These are phyloP conservation scores for Cryptosporidium andersoni DNA, from an alignment of 169 alveolate genomes.

Conservation along the genomic window DNA sequence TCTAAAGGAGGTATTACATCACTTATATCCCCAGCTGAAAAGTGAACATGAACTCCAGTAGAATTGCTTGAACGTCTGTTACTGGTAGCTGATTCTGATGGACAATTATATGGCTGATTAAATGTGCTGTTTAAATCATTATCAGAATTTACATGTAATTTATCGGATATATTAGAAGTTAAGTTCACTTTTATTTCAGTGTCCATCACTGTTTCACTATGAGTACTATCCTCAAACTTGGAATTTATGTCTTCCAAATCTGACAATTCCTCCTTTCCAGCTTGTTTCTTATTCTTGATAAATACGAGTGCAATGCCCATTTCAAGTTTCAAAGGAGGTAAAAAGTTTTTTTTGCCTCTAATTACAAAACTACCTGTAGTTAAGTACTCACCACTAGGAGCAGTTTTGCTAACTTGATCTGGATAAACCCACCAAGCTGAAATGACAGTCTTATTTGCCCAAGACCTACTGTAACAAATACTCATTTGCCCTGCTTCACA, in stretches of 20 bases:
- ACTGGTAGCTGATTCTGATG: background rate
- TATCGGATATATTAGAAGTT: slow-evolving; percentile 14
- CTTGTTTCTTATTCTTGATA: slow-evolving; percentile 47
- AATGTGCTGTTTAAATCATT: slow-evolving; percentile 29
- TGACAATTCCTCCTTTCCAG: background rate
- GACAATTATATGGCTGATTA: background rate
- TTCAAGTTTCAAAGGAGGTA: slow-evolving; percentile 90
- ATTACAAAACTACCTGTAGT: slow-evolving; percentile 94
- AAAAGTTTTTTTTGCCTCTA: slow-evolving; percentile 93
- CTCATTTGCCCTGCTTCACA: slow-evolving; percentile 87
- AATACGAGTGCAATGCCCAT: slow-evolving; percentile 90
- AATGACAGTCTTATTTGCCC: slow-evolving; percentile 90
- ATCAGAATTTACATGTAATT: slow-evolving; percentile 63
- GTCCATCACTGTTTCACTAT: background rate
- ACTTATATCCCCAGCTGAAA: slow-evolving; percentile 71
- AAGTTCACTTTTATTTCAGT: background rate
- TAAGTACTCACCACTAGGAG: slow-evolving; percentile 93
- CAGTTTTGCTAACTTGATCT: slow-evolving; percentile 94
- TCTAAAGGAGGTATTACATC: slow-evolving; percentile 60
- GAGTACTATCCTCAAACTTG: slow-evolving; percentile 70
- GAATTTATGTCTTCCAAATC: slow-evolving; percentile 73
- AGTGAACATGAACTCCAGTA: slow-evolving; percentile 38
- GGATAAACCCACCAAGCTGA: slow-evolving; percentile 97
- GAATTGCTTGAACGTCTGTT: background rate
- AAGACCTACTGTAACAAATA: slow-evolving; percentile 91